Conservation (phyloP, 148 eudicot genomes). For the Vaccinium myrtillus region DNA sequence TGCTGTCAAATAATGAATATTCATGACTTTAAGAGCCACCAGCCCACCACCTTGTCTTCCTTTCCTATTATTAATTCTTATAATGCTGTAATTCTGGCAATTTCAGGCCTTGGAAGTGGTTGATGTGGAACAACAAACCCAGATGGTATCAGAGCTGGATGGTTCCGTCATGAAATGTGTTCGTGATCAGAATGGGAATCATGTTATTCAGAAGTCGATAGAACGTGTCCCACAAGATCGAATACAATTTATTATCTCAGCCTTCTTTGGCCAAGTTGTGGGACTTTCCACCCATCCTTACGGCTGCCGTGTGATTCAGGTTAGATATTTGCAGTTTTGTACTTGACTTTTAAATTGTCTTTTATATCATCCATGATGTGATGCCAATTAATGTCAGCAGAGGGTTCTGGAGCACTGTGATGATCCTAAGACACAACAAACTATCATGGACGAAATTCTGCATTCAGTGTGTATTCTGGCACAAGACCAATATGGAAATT, state of each 20-base stretch:
- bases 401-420: constrained; percentile 65
- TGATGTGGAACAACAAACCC: constrained; percentile 46
- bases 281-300: constrained; percentile 65
- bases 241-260: constrained; percentile 50
- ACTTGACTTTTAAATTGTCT: neutral
- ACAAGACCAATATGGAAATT: constrained; percentile 69
- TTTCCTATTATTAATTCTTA: neutral
- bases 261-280: constrained; percentile 61
- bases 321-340: neutral
- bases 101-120: constrained; percentile 66
- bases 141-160: constrained; percentile 55
- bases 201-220: constrained; percentile 77
- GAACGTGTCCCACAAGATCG: constrained; percentile 57
- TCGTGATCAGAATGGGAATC: constrained; percentile 77
- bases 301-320: constrained; percentile 83
- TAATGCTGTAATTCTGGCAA: neutral
- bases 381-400: constrained; percentile 28
- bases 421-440: constrained; percentile 42
- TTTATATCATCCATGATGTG: neutral
- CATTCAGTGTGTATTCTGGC: constrained; percentile 49
- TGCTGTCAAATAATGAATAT: neutral
- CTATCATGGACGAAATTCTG: constrained; percentile 62
- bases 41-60: neutral
- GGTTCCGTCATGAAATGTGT: constrained; percentile 68
- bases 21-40: neutral